Conservation (phyloP, 1,139 yeast species). For the Geotrichum siamense region DNA sequence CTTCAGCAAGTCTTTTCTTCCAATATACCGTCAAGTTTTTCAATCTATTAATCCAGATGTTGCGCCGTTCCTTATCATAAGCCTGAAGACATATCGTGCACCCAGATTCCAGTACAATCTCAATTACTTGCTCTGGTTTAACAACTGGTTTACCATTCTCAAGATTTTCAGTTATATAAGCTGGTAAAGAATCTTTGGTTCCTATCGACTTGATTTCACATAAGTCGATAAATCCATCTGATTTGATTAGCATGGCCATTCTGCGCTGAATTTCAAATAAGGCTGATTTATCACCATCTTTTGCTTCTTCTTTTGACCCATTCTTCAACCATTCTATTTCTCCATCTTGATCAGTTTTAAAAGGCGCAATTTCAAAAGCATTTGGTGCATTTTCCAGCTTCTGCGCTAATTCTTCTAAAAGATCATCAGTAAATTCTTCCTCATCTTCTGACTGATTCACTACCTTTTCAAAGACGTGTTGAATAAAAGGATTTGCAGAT, state of each 20-base stretch:
- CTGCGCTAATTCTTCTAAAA: conserved; percentile 25
- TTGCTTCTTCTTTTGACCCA: conserved; percentile 37
- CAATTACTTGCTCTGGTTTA: conserved; percentile 41
- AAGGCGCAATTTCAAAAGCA: conserved; percentile 47
- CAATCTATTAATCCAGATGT: conserved; percentile 59
- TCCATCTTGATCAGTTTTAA: conserved; percentile 37
- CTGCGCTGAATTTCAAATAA: conserved; percentile 58
- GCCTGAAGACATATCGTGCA: conserved; percentile 51
- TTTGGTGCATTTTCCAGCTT: conserved; percentile 32
- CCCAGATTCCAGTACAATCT: conserved; percentile 46
- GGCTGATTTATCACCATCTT: conserved; percentile 49
- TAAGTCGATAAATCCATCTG: conserved; percentile 59
- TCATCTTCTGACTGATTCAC: background rate
- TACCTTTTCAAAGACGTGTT: background rate
- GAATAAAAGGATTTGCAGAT: conserved; percentile 50
- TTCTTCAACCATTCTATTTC: conserved; percentile 58
- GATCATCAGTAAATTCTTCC: conserved; percentile 12
- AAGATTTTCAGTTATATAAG: conserved; percentile 11
- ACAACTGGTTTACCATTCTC: background rate
- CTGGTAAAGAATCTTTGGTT: conserved; percentile 3
- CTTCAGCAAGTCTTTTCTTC: conserved; percentile 44
- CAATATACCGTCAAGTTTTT: conserved; percentile 49
- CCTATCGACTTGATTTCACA: conserved; percentile 41
- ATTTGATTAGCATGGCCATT: conserved; percentile 46
- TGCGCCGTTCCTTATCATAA: conserved; percentile 43